These are phyloP conservation scores for Cyclotella atomus DNA, from an alignment of 108 stramenopile species.

Conservation along the genomic window DNA sequence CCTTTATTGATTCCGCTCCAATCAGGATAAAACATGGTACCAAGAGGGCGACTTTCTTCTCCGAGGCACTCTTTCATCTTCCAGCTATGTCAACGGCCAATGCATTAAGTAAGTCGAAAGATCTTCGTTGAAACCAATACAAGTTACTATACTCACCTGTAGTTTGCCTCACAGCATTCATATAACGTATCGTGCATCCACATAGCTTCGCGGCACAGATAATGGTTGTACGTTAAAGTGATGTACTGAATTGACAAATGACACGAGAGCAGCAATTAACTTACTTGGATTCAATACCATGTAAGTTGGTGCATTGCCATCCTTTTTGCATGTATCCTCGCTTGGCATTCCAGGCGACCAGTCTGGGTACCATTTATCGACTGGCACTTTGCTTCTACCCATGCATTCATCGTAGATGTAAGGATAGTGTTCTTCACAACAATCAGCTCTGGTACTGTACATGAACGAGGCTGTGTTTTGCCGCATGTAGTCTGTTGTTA, in stretches of 20 bases:
- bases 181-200: constrained; percentile 4
- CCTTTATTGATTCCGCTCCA: neutral
- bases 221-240: too few species aligned
- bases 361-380: neutral
- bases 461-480: neutral
- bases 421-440: neutral
- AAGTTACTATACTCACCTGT: neutral
- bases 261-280: too few species aligned
- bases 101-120: neutral
- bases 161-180: neutral
- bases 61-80: neutral
- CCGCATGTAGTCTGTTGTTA: too few species aligned
- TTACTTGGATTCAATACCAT: neutral
- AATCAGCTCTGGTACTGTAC: neutral
- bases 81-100: neutral
- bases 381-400: neutral
- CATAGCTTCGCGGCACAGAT: too few species aligned
- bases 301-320: neutral
- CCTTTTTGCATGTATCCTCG: neutral
- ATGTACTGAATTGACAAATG: too few species aligned
- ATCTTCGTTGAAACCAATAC: neutral
- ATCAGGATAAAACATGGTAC: neutral
- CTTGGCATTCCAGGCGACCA: neutral
- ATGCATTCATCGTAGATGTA: neutral
- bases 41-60: neutral